These are phyloP conservation scores for Coemansia sp. DNA, from an alignment of 192 early-diverging fungal species.

Conservation along the genomic window DNA sequence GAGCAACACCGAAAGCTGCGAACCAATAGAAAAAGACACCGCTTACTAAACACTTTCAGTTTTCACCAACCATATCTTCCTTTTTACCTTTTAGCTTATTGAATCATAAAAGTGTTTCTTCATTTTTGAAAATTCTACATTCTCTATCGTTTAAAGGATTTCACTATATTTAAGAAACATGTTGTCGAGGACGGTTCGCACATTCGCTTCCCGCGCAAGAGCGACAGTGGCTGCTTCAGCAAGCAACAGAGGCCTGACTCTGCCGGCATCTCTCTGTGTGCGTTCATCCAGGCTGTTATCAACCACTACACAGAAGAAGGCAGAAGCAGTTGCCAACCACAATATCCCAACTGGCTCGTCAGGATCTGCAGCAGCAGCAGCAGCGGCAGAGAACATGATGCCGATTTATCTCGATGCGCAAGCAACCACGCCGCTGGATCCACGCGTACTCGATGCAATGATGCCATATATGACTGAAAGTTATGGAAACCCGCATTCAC, in stretches of 20 bases:
- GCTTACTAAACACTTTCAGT: no score
- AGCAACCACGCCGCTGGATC: slow-evolving; percentile 91
- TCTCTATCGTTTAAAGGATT: no score
- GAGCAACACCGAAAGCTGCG: no score
- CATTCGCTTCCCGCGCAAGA: slow-evolving; percentile 14
- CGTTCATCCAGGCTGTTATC: slow-evolving; percentile 21
- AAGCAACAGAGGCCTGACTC: not conserved
- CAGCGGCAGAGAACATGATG: slow-evolving; percentile 22
- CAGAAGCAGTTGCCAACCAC: slow-evolving; percentile 45
- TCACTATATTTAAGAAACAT: slow-evolving; percentile 6
- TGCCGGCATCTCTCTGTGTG: slow-evolving; percentile 6
- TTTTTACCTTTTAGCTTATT: no score
- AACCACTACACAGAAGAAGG: slow-evolving; percentile 19
- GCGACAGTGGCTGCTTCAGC: not conserved
- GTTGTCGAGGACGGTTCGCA: slow-evolving; percentile 23
- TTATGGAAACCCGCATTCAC: slow-evolving; percentile 95
- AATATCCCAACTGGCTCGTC: slow-evolving; percentile 30
- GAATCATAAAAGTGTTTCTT: no score
- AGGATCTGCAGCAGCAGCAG: not conserved
- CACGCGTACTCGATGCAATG: slow-evolving; percentile 92
- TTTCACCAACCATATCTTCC: no score
- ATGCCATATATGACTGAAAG: slow-evolving; percentile 87
- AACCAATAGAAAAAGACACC: no score
- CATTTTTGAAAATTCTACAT: no score
- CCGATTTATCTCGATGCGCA: slow-evolving; percentile 96